Evolutionary conservation across 768 basidiomycete species (phyloP), one percentile per base, ranked within the genome.

Genomic region (Mycena amicta): DNA sequence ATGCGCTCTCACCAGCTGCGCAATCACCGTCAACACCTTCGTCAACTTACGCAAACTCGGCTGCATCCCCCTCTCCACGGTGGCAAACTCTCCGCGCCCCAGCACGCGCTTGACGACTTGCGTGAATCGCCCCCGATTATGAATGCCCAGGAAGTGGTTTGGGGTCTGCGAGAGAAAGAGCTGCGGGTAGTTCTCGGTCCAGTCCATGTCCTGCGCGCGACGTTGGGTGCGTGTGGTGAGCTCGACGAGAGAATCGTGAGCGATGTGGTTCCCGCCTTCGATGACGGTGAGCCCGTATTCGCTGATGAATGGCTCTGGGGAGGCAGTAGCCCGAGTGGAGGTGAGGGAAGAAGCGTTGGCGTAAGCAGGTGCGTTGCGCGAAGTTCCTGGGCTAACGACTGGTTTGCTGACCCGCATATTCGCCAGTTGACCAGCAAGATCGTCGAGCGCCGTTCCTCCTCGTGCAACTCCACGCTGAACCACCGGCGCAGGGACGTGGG

Each of bases 121-220:
- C 3, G 68, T 63, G 69, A 91, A 90, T 1, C 39, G 70, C 1
- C 89, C 89, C 2, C 75, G 69, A 12, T 74, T 65, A 67, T 91
- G 89, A 39, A 80, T 71, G 0, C 81, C 89, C 53, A 89, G 72
- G 66, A 82, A 85, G 57, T 85, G 77, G 63, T 83, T 79, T 1
- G 78, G 72, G 0, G 87, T 90, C 66, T 87, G 85, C 5, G 90
- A 89, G 54, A 92, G 79, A 67, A 81, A 86, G 13, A 90, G 71
- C 66, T 90, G 89, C 0, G 85, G 83, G 68, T 84, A 89, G 2
- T 75, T 72, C 12, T 88, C 86, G 28, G 66, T 73, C 87, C 87
- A 90, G 64, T 87, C 75, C 57, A 75, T 74, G 3, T 67, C 63
- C 8, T 55, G 57, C 33, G 67, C 63, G 50, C 67, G 73, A 16